Percentiles rank a stretch among this genome's conserved stretches.
These are phyloP conservation scores for Vaccinium corymbosum DNA, from an alignment of 148 eudicot genomes.

Conservation along the genomic window DNA sequence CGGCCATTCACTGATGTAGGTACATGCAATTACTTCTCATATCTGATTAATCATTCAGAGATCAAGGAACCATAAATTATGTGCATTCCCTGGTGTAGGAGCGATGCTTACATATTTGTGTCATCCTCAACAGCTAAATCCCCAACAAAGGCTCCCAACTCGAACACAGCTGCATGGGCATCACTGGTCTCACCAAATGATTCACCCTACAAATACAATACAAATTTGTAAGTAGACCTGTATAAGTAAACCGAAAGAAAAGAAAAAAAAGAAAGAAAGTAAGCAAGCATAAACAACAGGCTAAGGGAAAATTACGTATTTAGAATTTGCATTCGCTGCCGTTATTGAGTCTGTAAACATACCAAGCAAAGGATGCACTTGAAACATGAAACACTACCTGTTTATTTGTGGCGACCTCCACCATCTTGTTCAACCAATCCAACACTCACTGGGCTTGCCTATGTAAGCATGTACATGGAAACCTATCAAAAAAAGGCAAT, in stretches of 20 bases:
- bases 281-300: neutral
- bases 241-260: neutral
- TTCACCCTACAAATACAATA: slow-evolving; percentile 29
- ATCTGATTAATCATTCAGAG: neutral
- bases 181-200: slow-evolving; percentile 33
- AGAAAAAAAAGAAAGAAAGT: neutral
- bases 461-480: neutral
- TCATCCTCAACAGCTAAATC: slow-evolving; percentile 80
- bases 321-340: neutral
- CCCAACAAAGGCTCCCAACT: slow-evolving; percentile 81
- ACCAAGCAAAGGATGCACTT: neutral
- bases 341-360: neutral
- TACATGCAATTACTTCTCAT: neutral
- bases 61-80: neutral
- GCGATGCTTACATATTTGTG: slow-evolving; percentile 39
- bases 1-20: too few relatives aligned
- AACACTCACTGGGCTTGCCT: slow-evolving; percentile 10
- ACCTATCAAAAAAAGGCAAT: neutral
- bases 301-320: neutral
- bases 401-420: slow-evolving; percentile 18
- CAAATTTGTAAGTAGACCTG: neutral
- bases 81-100: neutral
- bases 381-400: slow-evolving; percentile 18
- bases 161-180: slow-evolving; percentile 40
- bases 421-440: slow-evolving; percentile 23